Conservation (phyloP, 2,329 filamentous ascomycete genomes). For the Ophiostoma tasmaniense region DNA sequence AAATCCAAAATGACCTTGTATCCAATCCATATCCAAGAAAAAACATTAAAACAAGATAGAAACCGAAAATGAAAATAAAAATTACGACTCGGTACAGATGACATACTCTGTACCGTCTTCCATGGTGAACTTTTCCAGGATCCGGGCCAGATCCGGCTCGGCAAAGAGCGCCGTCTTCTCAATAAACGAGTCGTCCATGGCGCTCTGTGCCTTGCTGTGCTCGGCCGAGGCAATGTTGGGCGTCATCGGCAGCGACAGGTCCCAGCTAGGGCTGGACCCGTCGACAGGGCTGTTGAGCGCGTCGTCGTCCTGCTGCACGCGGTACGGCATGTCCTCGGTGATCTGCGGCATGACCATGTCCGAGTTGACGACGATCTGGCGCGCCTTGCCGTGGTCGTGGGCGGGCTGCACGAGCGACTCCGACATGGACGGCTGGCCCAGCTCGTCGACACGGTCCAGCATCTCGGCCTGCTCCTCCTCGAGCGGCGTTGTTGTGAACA, state of each 20-base stretch:
- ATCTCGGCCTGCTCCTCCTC: conserved; percentile 12
- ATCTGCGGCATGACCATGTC: conserved; percentile 12
- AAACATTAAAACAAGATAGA: neutral
- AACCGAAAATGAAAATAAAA: neutral
- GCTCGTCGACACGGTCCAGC: conserved; percentile 2
- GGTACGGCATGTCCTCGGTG: conserved; percentile 19
- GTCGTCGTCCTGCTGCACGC: conserved; percentile 18
- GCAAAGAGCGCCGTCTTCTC: conserved; percentile 14
- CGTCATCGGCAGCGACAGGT: conserved; percentile 8
- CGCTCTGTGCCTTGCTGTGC: conserved; percentile 4
- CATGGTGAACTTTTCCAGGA: conserved; percentile 19
- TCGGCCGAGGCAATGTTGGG: conserved; percentile 9
- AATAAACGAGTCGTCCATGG: conserved; percentile 5
- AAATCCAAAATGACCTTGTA: neutral
- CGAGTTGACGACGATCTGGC: conserved; percentile 16
- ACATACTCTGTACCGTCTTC: conserved; percentile 17
- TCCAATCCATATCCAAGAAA: neutral
- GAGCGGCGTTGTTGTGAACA: conserved; percentile 14
- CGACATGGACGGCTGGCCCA: neutral
- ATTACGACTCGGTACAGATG: conserved; percentile 15
- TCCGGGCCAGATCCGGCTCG: conserved; percentile 15
- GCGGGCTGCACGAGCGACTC: neutral
- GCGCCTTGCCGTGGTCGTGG: neutral
- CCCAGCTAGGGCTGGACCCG: conserved; percentile 12
- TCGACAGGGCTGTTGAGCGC: conserved; percentile 19